phyloP scores from a whole-genome alignment of 139 green algal genomes.

The Chlorella ohadii region DNA sequence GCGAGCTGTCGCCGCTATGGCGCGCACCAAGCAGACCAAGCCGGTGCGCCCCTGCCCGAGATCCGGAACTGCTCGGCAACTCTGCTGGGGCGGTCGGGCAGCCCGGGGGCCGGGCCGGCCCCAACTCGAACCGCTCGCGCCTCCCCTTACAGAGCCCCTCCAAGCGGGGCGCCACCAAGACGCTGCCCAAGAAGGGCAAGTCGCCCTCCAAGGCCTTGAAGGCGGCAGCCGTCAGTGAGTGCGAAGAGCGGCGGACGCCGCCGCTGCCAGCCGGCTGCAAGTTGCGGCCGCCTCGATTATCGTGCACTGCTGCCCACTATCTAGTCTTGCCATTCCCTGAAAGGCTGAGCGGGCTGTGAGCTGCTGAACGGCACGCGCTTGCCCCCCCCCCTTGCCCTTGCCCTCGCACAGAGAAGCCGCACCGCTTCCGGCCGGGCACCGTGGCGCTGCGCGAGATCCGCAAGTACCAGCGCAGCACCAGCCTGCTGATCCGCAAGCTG shows the following conservation, averaged over 20 bases:
- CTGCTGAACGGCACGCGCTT: too few species aligned
- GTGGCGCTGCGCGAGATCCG: slow-evolving; percentile 78
- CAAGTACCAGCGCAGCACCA: slow-evolving; percentile 78
- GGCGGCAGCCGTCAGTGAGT: slow-evolving; percentile 22
- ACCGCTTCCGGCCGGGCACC: slow-evolving; percentile 69
- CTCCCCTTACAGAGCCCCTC: slow-evolving; percentile 5
- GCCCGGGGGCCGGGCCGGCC: neutral
- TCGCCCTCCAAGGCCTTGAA: slow-evolving; percentile 4
- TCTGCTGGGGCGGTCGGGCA: too few species aligned
- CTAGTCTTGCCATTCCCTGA: too few species aligned
- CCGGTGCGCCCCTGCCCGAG: too few species aligned
- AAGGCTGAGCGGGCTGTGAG: too few species aligned
- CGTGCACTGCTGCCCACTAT: too few species aligned
- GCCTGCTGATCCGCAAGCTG: slow-evolving; percentile 84
- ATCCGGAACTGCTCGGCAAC: too few species aligned
- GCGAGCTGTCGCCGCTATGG: slow-evolving; percentile 22
- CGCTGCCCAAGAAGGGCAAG: slow-evolving; percentile 10
- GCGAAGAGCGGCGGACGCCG: too few species aligned
- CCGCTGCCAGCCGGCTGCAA: too few species aligned
- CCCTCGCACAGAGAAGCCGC: slow-evolving; percentile 42
- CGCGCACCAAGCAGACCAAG: slow-evolving; percentile 26
- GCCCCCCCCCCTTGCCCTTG: neutral
- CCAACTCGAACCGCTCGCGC: neutral
- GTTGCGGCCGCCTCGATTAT: too few species aligned
- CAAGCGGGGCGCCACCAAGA: slow-evolving; percentile 8